These are phyloP conservation scores for Santalum album DNA, from an alignment of 164 flowering plant species.

Conservation along the genomic window DNA sequence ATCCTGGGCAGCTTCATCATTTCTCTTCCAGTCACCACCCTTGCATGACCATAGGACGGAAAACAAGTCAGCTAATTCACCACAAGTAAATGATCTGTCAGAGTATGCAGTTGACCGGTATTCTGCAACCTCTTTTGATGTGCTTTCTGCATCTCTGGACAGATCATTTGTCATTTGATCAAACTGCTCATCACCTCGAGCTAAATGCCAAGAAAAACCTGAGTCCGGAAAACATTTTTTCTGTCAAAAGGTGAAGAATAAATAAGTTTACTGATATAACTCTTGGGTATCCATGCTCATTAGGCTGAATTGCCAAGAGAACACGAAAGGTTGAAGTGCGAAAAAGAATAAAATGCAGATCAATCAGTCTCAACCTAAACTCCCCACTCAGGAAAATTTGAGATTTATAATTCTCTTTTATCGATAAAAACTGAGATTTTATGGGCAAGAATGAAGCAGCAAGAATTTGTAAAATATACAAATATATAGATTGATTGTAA, in stretches of 20 bases:
- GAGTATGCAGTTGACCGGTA: constrained; percentile 17
- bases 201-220: constrained; percentile 31
- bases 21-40: constrained; percentile 97
- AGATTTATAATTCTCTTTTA: too few relatives aligned
- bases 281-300: too few relatives aligned
- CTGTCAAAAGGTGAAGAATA: background rate
- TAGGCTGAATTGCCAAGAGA: too few relatives aligned
- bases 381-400: too few relatives aligned
- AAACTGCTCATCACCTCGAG: constrained; percentile 17
- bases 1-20: constrained; percentile 63
- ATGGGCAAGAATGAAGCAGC: too few relatives aligned
- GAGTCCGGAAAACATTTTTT: background rate
- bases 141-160: constrained; percentile 20
- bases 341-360: too few relatives aligned
- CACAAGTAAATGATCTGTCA: constrained; percentile 24
- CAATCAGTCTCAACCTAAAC: too few relatives aligned
- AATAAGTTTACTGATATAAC: too few relatives aligned
- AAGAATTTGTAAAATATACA: too few relatives aligned
- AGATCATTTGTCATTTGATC: constrained; percentile 28
- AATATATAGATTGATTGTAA: too few relatives aligned
- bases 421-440: too few relatives aligned
- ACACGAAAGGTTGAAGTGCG: too few relatives aligned
- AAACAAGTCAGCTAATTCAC: constrained; percentile 50
- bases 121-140: constrained; percentile 32
- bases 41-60: constrained; percentile 77